Base-by-base conservation (phyloP, 148 eudicot species). In the Talinum fruticosum region DNA sequence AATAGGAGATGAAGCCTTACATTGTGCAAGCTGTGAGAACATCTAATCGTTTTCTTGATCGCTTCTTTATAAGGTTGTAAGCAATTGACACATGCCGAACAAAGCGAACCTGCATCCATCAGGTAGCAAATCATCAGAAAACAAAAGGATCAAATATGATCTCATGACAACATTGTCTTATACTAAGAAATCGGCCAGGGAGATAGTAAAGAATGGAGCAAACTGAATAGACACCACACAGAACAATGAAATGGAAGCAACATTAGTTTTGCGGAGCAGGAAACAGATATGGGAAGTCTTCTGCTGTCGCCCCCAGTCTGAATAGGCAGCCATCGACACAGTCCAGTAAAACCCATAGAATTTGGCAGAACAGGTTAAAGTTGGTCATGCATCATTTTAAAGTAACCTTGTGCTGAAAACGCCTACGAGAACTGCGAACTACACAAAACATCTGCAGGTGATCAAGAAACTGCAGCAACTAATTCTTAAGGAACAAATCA, bases 31-130 rank as follows among this genome's bases (percentile, higher is more conserved):
- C 84, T 57, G 83, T 84, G 34, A 78, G 79, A 80, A 81, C 80
- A 64, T 76, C 78, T 47, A 77, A 49, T 69, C 54, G 78, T 67
- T 81, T 79, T 36, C 75, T 77, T 73, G 90, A 82, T 78, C 47
- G 82, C 70, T 71, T 87, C 75, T 70, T 87, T 64, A 78, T 41
- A 51, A 80, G 82, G 83, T 88, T 85, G 87, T 85, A 62, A 62
- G 66, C 78, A 62, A 74, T 76, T 44, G 93, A 82, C 73, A 83
- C 84, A 73, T 90, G 97, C 47, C 86, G 87, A 67, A 84, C 80
- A 82, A 92, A 92, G 21, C 75, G 82, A 79, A 92, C 88, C 97
- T 92, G 87, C 78, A 82, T 30, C 51, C 19, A 41, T 33, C 61
- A 69, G 49, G 79, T 29, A 15, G 36, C 75, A 53, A 35, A 75